Evolutionary conservation across 495 filamentous ascomycete species (phyloP).

Genomic region (Aspergillus wentii): DNA sequence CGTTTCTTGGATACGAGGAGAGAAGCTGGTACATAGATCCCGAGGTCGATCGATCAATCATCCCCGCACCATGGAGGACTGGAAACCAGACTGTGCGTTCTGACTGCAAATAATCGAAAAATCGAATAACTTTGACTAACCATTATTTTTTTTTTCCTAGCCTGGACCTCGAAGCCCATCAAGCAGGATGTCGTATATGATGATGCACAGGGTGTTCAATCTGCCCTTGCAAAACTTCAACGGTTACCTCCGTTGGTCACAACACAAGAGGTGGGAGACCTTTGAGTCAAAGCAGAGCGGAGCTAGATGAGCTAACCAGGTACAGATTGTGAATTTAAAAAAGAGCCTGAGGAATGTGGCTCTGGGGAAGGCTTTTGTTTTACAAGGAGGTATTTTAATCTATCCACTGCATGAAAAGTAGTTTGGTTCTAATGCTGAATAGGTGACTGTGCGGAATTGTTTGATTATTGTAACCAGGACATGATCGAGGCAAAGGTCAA

Average conservation of each 20-base stretch:
- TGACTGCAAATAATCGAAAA: too few species aligned
- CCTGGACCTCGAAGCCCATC: conserved; percentile 88
- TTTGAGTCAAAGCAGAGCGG: too few species aligned
- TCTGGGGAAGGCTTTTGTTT: conserved; percentile 84
- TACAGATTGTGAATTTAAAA: conserved; percentile 70
- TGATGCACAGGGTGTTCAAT: conserved; percentile 57
- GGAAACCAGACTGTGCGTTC: conserved; percentile 31
- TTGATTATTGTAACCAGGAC: conserved; percentile 87
- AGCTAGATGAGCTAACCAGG: conserved; percentile 2
- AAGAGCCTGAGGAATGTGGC: conserved; percentile 77
- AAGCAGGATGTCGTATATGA: conserved; percentile 84
- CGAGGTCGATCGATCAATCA: conserved; percentile 7
- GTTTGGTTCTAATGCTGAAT: conserved; percentile 1
- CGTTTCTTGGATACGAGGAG: too few species aligned
- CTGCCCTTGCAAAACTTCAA: conserved; percentile 64
- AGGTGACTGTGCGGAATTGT: conserved; percentile 93
- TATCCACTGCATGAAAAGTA: background rate
- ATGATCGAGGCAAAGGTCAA: conserved; percentile 96
- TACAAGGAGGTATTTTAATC: conserved; percentile 66
- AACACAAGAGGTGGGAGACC: conserved; percentile 55
- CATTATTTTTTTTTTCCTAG: too few species aligned
- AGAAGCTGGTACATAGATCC: too few species aligned
- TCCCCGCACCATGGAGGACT: conserved; percentile 21
- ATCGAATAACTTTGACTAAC: too few species aligned
- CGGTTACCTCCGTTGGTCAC: conserved; percentile 86